phyloP scores from a whole-genome alignment of 345 rosid species.

The Garcia nutans region DNA sequence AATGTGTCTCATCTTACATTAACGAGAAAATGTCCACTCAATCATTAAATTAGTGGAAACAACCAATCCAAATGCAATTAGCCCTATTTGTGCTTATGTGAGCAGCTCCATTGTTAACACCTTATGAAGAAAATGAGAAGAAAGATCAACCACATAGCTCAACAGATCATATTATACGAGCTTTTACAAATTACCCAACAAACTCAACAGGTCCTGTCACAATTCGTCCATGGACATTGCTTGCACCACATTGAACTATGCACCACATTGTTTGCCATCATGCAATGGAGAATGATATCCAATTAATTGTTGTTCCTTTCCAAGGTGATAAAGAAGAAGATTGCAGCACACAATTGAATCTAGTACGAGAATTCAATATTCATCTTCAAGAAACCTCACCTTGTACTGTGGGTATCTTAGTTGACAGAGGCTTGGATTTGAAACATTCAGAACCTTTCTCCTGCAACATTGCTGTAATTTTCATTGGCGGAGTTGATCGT shows the following conservation, averaged over 20 bases:
- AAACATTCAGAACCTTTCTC: not conserved
- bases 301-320: constrained; percentile 29
- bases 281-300: constrained; percentile 16
- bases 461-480: constrained; percentile 19
- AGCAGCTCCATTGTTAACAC: constrained; percentile 22
- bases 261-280: constrained; percentile 30
- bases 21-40: constrained; percentile 28
- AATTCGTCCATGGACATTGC: constrained; percentile 18
- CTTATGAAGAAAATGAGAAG: constrained; percentile 17
- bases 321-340: no score
- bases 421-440: constrained; percentile 19
- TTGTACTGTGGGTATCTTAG: constrained; percentile 34
- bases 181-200: constrained; percentile 24
- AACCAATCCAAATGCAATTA: constrained; percentile 12
- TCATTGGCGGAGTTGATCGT: constrained; percentile 33
- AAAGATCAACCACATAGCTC: not conserved
- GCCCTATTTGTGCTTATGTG: constrained; percentile 19
- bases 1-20: no score
- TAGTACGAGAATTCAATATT: constrained; percentile 8
- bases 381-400: constrained; percentile 22
- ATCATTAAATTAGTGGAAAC: constrained; percentile 36
- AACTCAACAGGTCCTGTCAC: constrained; percentile 6
- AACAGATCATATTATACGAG: constrained; percentile 29
- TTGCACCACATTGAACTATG: constrained; percentile 30
- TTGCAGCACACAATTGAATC: not conserved